Evolutionary conservation across 2,329 filamentous ascomycete species (phyloP).

Genomic region (Diaporthe citri): DNA sequence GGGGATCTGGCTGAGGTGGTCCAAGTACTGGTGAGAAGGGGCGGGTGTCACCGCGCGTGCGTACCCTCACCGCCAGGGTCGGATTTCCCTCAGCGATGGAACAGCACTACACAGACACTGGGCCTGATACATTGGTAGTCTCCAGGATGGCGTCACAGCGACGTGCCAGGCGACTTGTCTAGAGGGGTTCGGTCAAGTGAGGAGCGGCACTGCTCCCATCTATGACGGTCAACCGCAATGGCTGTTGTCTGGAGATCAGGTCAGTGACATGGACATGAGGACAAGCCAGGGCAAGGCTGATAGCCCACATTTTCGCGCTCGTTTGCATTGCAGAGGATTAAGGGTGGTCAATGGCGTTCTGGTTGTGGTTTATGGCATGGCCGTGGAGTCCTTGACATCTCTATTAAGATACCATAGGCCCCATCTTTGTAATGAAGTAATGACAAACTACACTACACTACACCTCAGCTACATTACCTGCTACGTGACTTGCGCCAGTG

Average conservation of each 20-base stretch:
- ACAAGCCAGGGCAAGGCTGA: background rate
- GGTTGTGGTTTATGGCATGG: conserved; percentile 15
- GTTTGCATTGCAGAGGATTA: conserved; percentile 10
- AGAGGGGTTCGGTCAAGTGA: background rate
- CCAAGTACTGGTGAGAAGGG: background rate
- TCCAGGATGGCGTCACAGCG: background rate
- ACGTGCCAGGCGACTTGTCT: background rate
- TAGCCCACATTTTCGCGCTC: background rate
- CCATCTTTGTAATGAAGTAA: background rate
- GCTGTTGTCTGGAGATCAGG: background rate
- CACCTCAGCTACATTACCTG: no score
- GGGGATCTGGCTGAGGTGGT: background rate
- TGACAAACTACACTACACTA: background rate
- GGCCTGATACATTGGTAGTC: background rate
- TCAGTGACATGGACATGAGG: background rate
- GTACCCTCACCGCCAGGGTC: background rate
- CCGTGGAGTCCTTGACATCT: conserved; percentile 15
- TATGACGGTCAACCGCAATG: background rate
- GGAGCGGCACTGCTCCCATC: background rate
- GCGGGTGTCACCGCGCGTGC: background rate
- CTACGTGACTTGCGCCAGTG: background rate
- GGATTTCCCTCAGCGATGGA: background rate
- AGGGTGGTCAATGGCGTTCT: background rate
- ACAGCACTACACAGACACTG: background rate
- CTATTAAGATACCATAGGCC: conserved; percentile 23